Evolutionary conservation across 352 stramenopile species (phyloP).

Genomic region (Globisporangium sylvaticum): DNA sequence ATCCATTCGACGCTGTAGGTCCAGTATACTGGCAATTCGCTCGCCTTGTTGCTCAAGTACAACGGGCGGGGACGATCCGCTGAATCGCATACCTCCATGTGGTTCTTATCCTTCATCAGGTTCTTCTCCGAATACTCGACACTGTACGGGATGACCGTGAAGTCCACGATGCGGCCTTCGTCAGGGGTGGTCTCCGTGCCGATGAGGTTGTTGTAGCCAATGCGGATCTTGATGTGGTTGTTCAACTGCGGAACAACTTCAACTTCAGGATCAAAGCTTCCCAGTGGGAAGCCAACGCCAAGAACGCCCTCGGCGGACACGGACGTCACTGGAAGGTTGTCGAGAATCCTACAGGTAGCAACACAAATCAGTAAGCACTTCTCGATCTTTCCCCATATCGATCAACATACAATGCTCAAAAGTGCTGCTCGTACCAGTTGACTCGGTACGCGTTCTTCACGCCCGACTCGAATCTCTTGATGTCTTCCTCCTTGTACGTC

Average conservation of each 20-base stretch:
- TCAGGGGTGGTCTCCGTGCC: conserved; percentile 54
- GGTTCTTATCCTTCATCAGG: conserved; percentile 56
- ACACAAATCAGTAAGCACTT: not conserved
- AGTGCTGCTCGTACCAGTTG: conserved; percentile 80
- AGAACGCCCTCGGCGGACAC: conserved; percentile 60
- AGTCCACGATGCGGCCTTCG: conserved; percentile 97
- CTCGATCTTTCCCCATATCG: not conserved
- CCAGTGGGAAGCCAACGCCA: conserved; percentile 84
- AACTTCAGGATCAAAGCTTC: conserved; percentile 88
- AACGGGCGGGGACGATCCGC: conserved; percentile 59
- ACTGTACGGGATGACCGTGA: conserved; percentile 97
- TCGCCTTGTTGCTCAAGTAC: conserved; percentile 80
- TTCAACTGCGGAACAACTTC: conserved; percentile 92
- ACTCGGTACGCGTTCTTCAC: conserved; percentile 97
- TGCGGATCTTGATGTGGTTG: conserved; percentile 99
- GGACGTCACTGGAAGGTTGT: conserved; percentile 95
- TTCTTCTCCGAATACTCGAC: conserved; percentile 90
- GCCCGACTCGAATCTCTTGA: conserved; percentile 90
- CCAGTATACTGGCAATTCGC: conserved; percentile 86
- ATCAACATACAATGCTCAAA: not conserved
- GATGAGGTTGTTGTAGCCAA: conserved; percentile 95
- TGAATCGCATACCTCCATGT: conserved; percentile 75
- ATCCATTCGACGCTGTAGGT: conserved; percentile 99
- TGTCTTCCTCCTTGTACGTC: conserved; percentile 90
- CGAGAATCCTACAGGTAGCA: conserved; percentile 88